Evolutionary conservation across 306 rosid species (phyloP).

Genomic region (Boehmeria nivea): DNA sequence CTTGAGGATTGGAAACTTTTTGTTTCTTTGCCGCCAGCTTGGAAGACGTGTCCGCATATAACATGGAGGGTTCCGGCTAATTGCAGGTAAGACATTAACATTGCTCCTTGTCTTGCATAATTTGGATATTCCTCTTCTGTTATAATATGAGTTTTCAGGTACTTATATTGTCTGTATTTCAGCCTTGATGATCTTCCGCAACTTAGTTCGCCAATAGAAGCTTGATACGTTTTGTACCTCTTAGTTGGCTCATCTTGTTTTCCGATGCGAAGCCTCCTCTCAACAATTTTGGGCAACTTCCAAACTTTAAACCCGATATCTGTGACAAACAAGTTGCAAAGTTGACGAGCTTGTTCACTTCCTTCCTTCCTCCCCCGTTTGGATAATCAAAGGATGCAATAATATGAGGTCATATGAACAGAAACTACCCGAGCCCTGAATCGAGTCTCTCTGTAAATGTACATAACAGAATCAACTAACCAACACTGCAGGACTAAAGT

Average conservation of each 20-base stretch:
- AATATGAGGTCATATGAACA: no score
- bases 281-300: no score
- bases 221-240: conserved; percentile 14
- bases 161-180: conserved; percentile 25
- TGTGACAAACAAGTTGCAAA: no score
- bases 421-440: no score
- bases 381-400: no score
- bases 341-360: no score
- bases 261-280: no score
- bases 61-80: conserved; percentile 89
- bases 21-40: conserved; percentile 60
- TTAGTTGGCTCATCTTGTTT: conserved; percentile 9
- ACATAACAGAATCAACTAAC: no score
- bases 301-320: no score
- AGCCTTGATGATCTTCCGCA: conserved; percentile 51
- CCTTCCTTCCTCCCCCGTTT: no score
- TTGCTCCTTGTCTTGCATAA: not conserved
- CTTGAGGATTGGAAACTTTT: conserved; percentile 81
- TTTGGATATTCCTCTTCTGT: not conserved
- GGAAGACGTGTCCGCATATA: conserved; percentile 45
- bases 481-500: no score
- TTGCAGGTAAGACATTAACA: conserved; percentile 59
- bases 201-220: conserved; percentile 25
- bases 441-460: no score
- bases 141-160: conserved; percentile 10